Evolutionary conservation across 1,139 yeast genomes (phyloP).

Genomic region (Nakaseomyces bracarensis): DNA sequence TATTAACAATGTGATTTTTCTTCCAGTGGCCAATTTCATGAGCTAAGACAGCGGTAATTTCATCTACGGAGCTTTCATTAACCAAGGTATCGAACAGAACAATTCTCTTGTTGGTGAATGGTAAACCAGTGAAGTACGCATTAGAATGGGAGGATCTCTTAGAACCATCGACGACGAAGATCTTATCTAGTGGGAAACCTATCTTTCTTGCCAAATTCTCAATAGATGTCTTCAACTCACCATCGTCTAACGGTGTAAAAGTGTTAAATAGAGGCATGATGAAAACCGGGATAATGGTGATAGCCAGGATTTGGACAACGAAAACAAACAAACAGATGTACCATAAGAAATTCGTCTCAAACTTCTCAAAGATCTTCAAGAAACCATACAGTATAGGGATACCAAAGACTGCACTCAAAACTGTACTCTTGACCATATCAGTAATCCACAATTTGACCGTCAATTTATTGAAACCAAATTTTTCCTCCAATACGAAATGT

Average conservation of each 20-base stretch:
- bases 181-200: conserved; percentile 75
- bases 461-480: conserved; percentile 84
- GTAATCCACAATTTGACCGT: conserved; percentile 62
- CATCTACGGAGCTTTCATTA: conserved; percentile 64
- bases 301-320: conserved; percentile 59
- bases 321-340: conserved; percentile 70
- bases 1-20: conserved; percentile 69
- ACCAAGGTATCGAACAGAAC: conserved; percentile 87
- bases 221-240: conserved; percentile 74
- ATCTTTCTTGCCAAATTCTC: conserved; percentile 68
- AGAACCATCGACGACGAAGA: conserved; percentile 89
- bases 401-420: conserved; percentile 51
- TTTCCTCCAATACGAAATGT: conserved; percentile 84
- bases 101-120: conserved; percentile 86
- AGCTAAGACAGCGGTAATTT: conserved; percentile 89
- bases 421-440: conserved; percentile 57
- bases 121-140: conserved; percentile 91
- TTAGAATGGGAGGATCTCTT: conserved; percentile 93
- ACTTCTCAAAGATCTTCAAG: conserved; percentile 70
- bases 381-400: conserved; percentile 67
- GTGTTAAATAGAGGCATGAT: conserved; percentile 91
- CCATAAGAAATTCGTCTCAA: conserved; percentile 71
- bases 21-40: conserved; percentile 99
- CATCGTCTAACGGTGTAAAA: conserved; percentile 81
- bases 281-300: conserved; percentile 69